A percentile compares a stretch with the other conserved stretches of the same genome.
These are phyloP conservation scores for Daldinia loculata DNA, from an alignment of 495 filamentous ascomycete species.

Conservation along the genomic window DNA sequence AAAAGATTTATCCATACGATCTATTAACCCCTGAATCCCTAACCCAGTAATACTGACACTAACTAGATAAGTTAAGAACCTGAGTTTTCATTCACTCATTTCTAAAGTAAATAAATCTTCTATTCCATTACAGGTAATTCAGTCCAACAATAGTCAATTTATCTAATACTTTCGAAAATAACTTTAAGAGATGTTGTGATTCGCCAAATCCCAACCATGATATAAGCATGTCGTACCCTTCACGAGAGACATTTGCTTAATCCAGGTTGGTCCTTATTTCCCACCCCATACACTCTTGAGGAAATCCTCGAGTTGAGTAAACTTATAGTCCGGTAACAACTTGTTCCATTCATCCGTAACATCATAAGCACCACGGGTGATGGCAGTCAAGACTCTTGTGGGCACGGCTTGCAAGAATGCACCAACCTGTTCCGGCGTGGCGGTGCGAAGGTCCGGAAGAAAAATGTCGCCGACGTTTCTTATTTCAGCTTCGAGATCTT, in stretches of 20 bases:
- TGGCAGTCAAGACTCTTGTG: slow-evolving; percentile 50
- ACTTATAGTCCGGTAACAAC: slow-evolving; percentile 61
- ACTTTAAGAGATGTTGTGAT: neutral
- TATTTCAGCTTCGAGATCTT: slow-evolving; percentile 53
- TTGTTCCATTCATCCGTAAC: slow-evolving; percentile 62
- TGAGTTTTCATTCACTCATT: neutral
- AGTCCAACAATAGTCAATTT: neutral
- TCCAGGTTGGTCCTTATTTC: slow-evolving; percentile 25
- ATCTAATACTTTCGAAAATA: neutral
- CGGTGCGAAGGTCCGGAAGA: slow-evolving; percentile 51
- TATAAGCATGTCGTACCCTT: neutral
- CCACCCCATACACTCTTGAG: slow-evolving; percentile 55
- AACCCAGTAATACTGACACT: too few species aligned
- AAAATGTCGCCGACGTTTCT: slow-evolving; percentile 51
- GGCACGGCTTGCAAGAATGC: slow-evolving; percentile 40
- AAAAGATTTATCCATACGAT: too few species aligned
- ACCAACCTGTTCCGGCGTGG: slow-evolving; percentile 51
- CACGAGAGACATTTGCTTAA: neutral
- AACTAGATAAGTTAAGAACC: too few species aligned
- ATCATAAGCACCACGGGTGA: slow-evolving; percentile 46
- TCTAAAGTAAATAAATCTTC: neutral
- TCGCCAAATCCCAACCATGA: neutral
- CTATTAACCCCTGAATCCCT: too few species aligned
- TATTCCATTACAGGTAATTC: neutral
- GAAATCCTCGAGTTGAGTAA: slow-evolving; percentile 57